Percentiles rank a stretch among this genome's conserved stretches.
These are phyloP conservation scores for Epichloe aotearoae DNA, from an alignment of 2,329 filamentous ascomycete genomes.

Conservation along the genomic window DNA sequence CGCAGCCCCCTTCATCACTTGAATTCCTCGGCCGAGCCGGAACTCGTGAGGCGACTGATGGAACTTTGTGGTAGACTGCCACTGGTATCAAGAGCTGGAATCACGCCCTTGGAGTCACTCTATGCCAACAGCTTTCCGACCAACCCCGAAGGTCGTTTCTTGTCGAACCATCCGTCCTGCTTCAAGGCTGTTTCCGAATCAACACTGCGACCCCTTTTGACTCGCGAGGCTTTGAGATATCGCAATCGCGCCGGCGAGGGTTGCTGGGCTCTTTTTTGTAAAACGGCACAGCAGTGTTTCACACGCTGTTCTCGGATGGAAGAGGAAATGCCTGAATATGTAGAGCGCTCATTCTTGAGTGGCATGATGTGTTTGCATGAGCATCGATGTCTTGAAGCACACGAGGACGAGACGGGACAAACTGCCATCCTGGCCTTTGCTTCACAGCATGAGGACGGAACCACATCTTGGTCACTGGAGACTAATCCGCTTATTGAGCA, in stretches of 20 bases:
- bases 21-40: constrained; percentile 12
- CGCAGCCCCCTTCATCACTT: constrained; percentile 14
- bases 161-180: constrained; percentile 14
- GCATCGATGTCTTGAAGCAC: not conserved
- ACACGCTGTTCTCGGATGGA: not conserved
- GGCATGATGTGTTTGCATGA: not conserved
- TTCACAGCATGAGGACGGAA: not conserved
- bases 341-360: not conserved
- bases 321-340: not conserved
- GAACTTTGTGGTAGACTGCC: constrained; percentile 9
- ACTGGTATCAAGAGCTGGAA: constrained; percentile 6
- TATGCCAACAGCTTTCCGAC: constrained; percentile 12
- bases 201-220: constrained; percentile 12
- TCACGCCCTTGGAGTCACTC: constrained; percentile 17
- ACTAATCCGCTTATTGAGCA: not conserved
- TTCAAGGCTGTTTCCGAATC: constrained; percentile 6
- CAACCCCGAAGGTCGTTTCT: not conserved
- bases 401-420: constrained; percentile 3
- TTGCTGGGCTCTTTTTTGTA: constrained; percentile 17
- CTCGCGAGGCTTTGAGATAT: constrained; percentile 11
- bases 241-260: constrained; percentile 9
- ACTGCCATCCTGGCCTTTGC: constrained; percentile 4
- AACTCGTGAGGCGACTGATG: constrained; percentile 14
- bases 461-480: not conserved
- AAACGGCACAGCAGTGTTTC: not conserved